Evolutionary conservation across 2,329 filamentous ascomycete species (phyloP), one percentile per base, ranked within the genome.

Genomic region (Colletotrichum spaethianum): DNA sequence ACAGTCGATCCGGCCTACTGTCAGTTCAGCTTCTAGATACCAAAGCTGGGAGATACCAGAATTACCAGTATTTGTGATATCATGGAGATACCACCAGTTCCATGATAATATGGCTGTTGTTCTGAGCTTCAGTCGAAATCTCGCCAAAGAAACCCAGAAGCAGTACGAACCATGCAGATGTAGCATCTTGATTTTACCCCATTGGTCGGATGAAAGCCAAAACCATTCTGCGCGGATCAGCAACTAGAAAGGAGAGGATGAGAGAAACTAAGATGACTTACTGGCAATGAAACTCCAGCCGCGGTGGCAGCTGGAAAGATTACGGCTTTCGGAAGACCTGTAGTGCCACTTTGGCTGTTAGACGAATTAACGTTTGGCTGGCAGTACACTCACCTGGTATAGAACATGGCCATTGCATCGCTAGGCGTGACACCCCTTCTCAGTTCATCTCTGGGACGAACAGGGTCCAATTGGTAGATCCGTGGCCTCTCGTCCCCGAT

Each of bases 241-340:
- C 23, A 8, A 20, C 20, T 14, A 20, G 31, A n/a, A 12, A 4
- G 2, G 5, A 48, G 2, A 11, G n/a, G 14, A 33, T 6, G 18
- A 2, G 11, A 16, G 4, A 2, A 2, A 12, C 26, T 3, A 2
- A 0, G 2, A 2, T 12, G 8, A 1, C 36, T 46, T 23, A 40
- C 69, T 36, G 33, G 60, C 2, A 63, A 38, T 40, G 65, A 75
- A 61, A 72, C 44, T 52, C 68, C 68, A 67, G 80, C 84, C 0
- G 78, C 80, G 23, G 82, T 84, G 2, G 83, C 80, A 11, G 87
- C 86, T 23, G 89, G 89, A 75, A 93, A 90, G 0, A 86, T 80
- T 75, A 91, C 92, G 1, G 90, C 93, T 79, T 95, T 95, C 14
- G 93, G 93, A 74, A 93, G 80, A 2, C 93, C 93, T 0, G 93